These are phyloP conservation scores for Trichomonascus vanleenenianus DNA, from an alignment of 805 yeast species.

Conservation along the genomic window DNA sequence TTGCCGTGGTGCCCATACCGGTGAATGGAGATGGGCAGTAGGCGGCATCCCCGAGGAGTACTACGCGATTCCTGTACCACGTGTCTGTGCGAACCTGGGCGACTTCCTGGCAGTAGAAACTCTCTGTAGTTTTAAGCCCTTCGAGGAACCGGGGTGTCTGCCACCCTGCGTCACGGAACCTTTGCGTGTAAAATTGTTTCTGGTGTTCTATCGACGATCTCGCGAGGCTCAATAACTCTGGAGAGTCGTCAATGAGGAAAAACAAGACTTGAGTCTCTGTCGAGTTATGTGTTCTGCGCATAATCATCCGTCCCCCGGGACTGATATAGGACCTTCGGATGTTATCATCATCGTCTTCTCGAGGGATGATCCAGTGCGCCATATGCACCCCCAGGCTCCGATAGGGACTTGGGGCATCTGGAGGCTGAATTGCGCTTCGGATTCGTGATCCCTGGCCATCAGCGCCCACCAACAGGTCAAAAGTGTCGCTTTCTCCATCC, in stretches of 20 bases:
- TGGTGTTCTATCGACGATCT: background rate
- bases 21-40: background rate
- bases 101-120: background rate
- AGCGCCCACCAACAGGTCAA: slow-evolving; percentile 2
- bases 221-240: background rate
- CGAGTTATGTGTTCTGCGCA: background rate
- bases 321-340: background rate
- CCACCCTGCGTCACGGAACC: background rate
- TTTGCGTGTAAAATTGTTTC: background rate
- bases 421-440: background rate
- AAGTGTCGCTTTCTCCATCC: background rate
- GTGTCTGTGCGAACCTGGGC: background rate
- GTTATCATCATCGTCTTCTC: background rate
- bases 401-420: background rate
- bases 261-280: background rate
- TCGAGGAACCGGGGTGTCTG: background rate
- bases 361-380: background rate
- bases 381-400: background rate
- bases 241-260: background rate
- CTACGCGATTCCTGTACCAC: background rate
- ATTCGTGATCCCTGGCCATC: slow-evolving; percentile 4
- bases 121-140: background rate
- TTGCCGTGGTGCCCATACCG: background rate
- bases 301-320: background rate
- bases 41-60: background rate